A percentile compares a stretch with the other conserved stretches of the same genome.
Evolutionary conservation across 352 stramenopile species (phyloP).

Genomic region (Phytophthora parvispora): DNA sequence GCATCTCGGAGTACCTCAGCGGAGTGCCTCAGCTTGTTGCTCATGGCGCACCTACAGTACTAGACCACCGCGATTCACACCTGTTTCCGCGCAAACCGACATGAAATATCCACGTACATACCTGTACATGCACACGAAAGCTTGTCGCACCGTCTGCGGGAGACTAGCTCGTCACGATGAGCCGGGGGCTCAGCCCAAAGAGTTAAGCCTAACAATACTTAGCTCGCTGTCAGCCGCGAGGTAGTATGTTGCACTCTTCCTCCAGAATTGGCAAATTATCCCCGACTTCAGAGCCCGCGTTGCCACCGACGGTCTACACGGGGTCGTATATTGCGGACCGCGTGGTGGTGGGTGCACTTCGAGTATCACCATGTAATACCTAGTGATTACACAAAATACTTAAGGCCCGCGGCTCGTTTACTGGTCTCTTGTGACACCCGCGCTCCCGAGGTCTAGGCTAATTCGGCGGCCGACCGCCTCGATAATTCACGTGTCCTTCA

Average conservation of each 20-base stretch:
- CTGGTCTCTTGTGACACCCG: constrained; percentile 16
- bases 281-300: background rate
- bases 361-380: background rate
- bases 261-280: background rate
- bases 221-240: no score
- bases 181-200: no score
- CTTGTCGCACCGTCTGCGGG: background rate
- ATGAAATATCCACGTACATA: background rate
- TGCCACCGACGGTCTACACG: background rate
- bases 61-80: background rate
- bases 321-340: background rate
- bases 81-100: background rate
- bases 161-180: background rate
- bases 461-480: no score
- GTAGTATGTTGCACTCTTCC: no score
- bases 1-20: constrained; percentile 9
- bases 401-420: background rate
- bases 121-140: background rate
- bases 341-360: no score
- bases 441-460: no score
- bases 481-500: background rate
- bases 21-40: constrained; percentile 12
- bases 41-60: background rate
- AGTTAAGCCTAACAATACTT: no score
- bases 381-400: constrained; percentile 9